Base-by-base conservation (phyloP, 192 early-diverging fungal species). In the Coemansia interrupta region DNA sequence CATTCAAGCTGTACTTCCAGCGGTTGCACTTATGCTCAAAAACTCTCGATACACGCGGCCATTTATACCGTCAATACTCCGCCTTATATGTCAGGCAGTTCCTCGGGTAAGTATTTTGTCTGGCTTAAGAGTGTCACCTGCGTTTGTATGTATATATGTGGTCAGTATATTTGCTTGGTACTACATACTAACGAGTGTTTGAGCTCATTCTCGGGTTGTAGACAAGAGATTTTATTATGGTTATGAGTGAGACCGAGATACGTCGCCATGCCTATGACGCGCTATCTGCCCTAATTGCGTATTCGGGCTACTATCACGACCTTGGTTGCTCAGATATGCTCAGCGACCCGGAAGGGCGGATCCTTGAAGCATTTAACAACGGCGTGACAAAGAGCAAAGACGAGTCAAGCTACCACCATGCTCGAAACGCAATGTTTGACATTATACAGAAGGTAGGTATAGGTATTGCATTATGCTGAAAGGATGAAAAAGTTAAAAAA, bases 291-390 rank as follows among this genome's bases (percentile, higher is more conserved):
- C 18, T 72, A 5, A 65, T 53, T 17, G 56, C 61, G 11, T 72
- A 47, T 50, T 54, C 67, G n/a, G 56, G 69, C n/a, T 78, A 78
- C 46, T 78, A 78, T 30, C 59, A 68, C 39, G 29, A 42, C 17
- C 23, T 78, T 6, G 60, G 59, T 2, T 24, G 49, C 0, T 66
- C 62, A 0, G 69, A 68, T 32, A 17, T 78, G 53, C 63, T 78
- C 20, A 60, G 48, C 8, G 46, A 64, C 20, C 15, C 23, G 3
- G 54, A 57, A n/a, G 43, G 54, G 13, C 46, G 38, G n/a, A 45
- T 42, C 38, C 42, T 29, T 5, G 38, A 43, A 0, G 20, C 20
- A 23, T 42, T 55, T 26, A 55, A 11, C 17, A 55, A 26, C 18
- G 26, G 20, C 23, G 19, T 55, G 9, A 5, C 39, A 5, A 23